Percentiles rank a stretch among this genome's conserved stretches.
Conservation (phyloP, 768 basidiomycete genomes). For the Boletus pseudopeckii region DNA sequence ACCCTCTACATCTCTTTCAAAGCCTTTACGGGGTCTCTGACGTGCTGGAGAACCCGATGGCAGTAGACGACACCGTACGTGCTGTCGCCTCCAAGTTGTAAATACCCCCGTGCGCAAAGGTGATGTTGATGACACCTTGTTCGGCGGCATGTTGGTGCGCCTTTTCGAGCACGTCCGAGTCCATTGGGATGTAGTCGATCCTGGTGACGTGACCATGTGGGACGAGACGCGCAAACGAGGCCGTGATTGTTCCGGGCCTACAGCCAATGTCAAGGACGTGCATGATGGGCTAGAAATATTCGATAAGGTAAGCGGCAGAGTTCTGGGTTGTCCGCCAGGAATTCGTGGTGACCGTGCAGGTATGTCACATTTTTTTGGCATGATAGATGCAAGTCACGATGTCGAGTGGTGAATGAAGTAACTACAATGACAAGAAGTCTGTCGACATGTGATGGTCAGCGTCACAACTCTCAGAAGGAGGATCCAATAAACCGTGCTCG, state of each 20-base stretch:
- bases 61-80: constrained; percentile 49
- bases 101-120: constrained; percentile 40
- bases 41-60: constrained; percentile 50
- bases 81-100: constrained; percentile 28
- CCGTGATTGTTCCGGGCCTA: constrained; percentile 51
- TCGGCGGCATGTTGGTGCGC: constrained; percentile 31
- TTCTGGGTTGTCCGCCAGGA: constrained; percentile 38
- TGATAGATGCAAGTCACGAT: background rate
- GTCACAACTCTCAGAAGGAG: too few relatives aligned
- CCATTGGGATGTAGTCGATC: constrained; percentile 33
- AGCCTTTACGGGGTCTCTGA: constrained; percentile 38
- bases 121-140: constrained; percentile 35
- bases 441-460: too few relatives aligned
- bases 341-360: constrained; percentile 31
- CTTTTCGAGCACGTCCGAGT: constrained; percentile 31
- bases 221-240: constrained; percentile 39
- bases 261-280: constrained; percentile 50
- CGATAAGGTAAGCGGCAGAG: constrained; percentile 41
- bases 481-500: too few relatives aligned
- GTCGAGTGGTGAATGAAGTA: too few relatives aligned
- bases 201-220: constrained; percentile 42
- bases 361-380: constrained; percentile 13
- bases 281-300: constrained; percentile 35
- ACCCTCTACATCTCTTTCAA: constrained; percentile 49
- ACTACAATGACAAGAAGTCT: too few relatives aligned